Base-by-base conservation (phyloP, 208 protist genomes). In the Tritrichomonas foetus region DNA sequence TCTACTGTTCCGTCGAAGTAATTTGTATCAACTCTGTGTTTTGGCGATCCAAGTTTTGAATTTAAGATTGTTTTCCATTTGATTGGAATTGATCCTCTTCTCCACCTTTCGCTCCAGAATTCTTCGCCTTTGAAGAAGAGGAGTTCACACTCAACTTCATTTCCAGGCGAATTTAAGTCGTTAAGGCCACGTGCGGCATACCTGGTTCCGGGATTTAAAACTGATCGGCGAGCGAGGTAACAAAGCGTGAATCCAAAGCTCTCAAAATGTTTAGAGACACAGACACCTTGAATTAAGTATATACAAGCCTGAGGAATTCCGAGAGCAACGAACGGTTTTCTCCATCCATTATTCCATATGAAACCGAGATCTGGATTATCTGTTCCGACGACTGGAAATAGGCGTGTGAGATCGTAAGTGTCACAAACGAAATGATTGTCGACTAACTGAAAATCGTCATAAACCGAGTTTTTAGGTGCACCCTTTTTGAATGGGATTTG, bases 391-490 rank as follows among this genome's bases (percentile, higher is more conserved):
- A 27, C 25, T 22, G 78, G 78, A 57, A 53, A 89, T 39, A 89
- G 47, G 8, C 47, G 33, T 33, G 78, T 55, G 33, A 89, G 14
- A 57, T 89, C 78, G n/a, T 89, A 89, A 53, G 78, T 89, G 13
- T 89, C 78, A n/a, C 78, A 89, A 61, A 89, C 33, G 36, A 57
- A 89, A 30, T 89, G 78, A 57, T 89, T 89, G 30, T 89, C 78
- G 30, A 16, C 16, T 33, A 57, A 33, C 57, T 89, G 78, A 36
- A 89, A 89, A 57, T 89, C 78, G 53, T 89, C 47, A 30, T 57
- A 89, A 16, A 36, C 41, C 33, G 44, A 53, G 20, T 53, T 89
- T 22, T 44, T 57, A 41, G 44, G 78, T 39, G 44, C 47, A 3
- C 3, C 33, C 33, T 57, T n/a, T 39, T 1, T 5, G 0, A 27